Percentiles rank a stretch among this genome's conserved stretches.
These are phyloP conservation scores for Capronia epimyces DNA, from an alignment of 2,329 filamentous ascomycete species.

Conservation along the genomic window DNA sequence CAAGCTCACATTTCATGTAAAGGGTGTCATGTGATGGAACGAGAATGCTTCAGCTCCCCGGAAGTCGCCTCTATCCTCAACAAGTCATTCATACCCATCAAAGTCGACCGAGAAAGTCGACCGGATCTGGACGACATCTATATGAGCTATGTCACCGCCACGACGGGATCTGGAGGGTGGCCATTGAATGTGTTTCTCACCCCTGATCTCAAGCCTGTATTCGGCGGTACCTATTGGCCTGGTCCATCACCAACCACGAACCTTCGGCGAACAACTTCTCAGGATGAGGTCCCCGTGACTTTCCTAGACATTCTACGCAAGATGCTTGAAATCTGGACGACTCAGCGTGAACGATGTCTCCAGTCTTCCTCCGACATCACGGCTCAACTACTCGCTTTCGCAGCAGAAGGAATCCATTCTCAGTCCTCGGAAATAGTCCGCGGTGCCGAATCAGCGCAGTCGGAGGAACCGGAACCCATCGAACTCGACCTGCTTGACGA, in stretches of 20 bases:
- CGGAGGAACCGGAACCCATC: conserved; percentile 59
- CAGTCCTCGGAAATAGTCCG: conserved; percentile 29
- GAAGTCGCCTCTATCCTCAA: conserved; percentile 80
- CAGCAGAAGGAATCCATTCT: conserved; percentile 70
- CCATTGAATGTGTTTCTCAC: conserved; percentile 96
- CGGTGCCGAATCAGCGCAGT: conserved; percentile 32
- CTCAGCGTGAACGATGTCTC: conserved; percentile 75
- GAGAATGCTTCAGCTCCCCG: conserved; percentile 81
- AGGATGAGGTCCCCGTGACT: conserved; percentile 57
- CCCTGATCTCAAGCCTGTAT: conserved; percentile 85
- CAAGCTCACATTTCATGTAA: conserved; percentile 7
- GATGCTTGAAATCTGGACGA: conserved; percentile 68
- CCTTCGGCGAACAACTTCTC: conserved; percentile 35
- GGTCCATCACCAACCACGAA: conserved; percentile 58
- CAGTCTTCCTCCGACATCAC: conserved; percentile 79
- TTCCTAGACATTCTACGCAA: conserved; percentile 81
- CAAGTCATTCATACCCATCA: conserved; percentile 79
- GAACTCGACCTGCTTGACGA: conserved; percentile 91
- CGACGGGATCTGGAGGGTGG: conserved; percentile 86
- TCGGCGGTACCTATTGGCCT: conserved; percentile 94
- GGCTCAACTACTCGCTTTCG: conserved; percentile 75
- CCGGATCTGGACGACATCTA: conserved; percentile 94
- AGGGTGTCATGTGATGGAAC: conserved; percentile 87
- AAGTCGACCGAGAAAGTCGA: conserved; percentile 88
- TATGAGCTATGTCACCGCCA: conserved; percentile 96